Percentiles rank a stretch among this genome's conserved stretches.
These are phyloP conservation scores for Rhododendron kiyosumense DNA, from an alignment of 148 eudicot species.

Conservation along the genomic window DNA sequence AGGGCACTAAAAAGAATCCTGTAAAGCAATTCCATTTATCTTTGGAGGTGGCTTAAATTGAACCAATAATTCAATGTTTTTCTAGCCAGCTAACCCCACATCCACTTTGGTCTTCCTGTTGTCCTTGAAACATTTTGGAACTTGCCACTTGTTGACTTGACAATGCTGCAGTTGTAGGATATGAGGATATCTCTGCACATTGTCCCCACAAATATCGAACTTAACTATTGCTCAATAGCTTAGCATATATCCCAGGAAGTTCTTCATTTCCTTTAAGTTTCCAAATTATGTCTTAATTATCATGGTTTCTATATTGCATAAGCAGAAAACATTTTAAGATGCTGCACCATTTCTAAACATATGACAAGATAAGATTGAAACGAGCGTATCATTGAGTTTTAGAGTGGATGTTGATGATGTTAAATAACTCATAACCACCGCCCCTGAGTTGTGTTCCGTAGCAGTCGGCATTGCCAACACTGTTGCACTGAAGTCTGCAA, in stretches of 20 bases:
- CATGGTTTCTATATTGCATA: neutral
- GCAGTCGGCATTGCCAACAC: neutral
- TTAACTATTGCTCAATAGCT: neutral
- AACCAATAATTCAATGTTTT: neutral
- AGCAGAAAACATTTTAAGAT: neutral
- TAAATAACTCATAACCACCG: neutral
- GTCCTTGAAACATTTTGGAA: neutral
- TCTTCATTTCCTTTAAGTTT: neutral
- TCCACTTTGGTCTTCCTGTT: neutral
- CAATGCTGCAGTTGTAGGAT: neutral
- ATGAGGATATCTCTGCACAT: neutral
- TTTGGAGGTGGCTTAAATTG: neutral
- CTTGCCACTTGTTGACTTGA: neutral
- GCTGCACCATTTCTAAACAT: neutral
- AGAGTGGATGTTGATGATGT: neutral
- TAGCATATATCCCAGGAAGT: neutral
- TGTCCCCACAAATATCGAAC: neutral
- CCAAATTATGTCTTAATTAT: neutral
- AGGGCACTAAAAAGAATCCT: neutral
- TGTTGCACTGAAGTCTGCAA: neutral
- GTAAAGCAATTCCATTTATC: neutral
- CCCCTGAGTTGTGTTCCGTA: neutral
- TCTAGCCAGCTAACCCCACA: neutral
- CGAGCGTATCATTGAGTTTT: neutral
- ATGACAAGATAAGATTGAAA: neutral